A percentile compares a stretch with the other conserved stretches of the same genome.
Evolutionary conservation across 2,329 filamentous ascomycete genomes (phyloP).

Genomic region (Xylariales sp.): DNA sequence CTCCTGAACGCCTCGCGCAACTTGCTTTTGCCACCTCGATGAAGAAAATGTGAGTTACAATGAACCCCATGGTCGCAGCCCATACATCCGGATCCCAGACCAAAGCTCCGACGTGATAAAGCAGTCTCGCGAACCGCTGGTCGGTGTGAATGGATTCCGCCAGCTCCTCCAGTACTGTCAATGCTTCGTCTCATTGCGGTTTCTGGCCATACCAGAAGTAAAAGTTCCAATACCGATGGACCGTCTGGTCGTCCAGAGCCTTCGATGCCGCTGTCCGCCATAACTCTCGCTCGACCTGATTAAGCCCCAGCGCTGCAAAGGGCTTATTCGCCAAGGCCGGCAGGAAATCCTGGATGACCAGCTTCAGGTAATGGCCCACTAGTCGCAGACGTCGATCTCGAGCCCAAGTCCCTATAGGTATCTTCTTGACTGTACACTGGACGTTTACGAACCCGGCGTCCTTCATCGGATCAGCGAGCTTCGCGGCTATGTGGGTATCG

Average conservation of each 20-base stretch:
- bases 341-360: slow-evolving; percentile 14
- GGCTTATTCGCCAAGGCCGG: slow-evolving; percentile 12
- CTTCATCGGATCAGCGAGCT: slow-evolving; percentile 25
- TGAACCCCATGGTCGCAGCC: too few species aligned
- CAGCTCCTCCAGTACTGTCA: too few species aligned
- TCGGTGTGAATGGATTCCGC: too few species aligned
- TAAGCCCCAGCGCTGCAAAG: slow-evolving; percentile 11
- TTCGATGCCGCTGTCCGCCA: slow-evolving; percentile 11
- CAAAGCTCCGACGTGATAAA: too few species aligned
- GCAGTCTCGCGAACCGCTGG: too few species aligned
- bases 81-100: too few species aligned
- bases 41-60: too few species aligned
- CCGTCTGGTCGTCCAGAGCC: slow-evolving; percentile 11
- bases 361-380: slow-evolving; percentile 13
- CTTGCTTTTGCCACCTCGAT: too few species aligned
- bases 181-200: slow-evolving; percentile 9
- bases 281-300: slow-evolving; percentile 15
- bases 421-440: slow-evolving; percentile 15
- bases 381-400: slow-evolving; percentile 10
- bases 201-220: slow-evolving; percentile 18
- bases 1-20: too few species aligned
- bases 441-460: slow-evolving; percentile 34
- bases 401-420: slow-evolving; percentile 12
- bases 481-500: slow-evolving; percentile 30
- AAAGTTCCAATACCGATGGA: slow-evolving; percentile 17